Evolutionary conservation across 305 asterid species (phyloP).

Genomic region (Solanum hybrid): DNA sequence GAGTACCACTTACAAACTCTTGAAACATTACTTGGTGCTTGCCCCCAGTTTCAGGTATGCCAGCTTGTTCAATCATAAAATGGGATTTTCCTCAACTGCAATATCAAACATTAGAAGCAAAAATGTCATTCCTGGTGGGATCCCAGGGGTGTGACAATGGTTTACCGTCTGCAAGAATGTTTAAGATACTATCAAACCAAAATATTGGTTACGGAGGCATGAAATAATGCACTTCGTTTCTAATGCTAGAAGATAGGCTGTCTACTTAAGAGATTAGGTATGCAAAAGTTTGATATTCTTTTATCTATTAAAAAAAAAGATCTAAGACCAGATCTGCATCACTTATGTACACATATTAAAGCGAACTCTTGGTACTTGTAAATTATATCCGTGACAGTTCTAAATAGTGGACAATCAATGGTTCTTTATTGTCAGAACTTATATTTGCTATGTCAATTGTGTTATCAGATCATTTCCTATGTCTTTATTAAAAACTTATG

Average conservation of each 20-base stretch:
- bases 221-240: background rate
- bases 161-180: background rate
- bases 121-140: background rate
- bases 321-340: background rate
- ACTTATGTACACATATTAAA: background rate
- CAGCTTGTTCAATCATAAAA: background rate
- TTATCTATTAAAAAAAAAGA: background rate
- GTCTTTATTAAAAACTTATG: slow-evolving; percentile 1
- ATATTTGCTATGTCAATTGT: background rate
- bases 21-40: slow-evolving; percentile 82
- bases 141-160: background rate
- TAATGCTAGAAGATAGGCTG: background rate
- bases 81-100: background rate
- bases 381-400: background rate
- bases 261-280: background rate
- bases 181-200: background rate
- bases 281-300: background rate
- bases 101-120: background rate
- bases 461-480: background rate
- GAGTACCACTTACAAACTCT: slow-evolving; percentile 97
- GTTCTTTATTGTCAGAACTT: background rate
- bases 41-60: slow-evolving; percentile 94
- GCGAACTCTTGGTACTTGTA: background rate
- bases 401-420: background rate
- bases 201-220: background rate